phyloP scores from a whole-genome alignment of 106 monocot species.

The Allium sativum region DNA sequence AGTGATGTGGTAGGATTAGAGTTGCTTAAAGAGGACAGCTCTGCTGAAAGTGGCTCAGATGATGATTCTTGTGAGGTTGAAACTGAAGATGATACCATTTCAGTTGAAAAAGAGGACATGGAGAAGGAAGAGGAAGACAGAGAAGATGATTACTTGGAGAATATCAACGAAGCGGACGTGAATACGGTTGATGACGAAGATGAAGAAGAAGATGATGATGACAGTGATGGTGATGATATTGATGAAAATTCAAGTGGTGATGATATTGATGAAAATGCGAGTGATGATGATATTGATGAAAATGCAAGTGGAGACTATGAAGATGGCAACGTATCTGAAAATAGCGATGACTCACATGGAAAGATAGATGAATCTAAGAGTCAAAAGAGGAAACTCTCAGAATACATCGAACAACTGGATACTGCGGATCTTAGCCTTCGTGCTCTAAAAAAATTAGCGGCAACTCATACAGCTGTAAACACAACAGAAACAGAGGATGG shows the following conservation, averaged over 20 bases:
- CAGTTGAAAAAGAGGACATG: slow-evolving; percentile 6
- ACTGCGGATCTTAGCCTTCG: slow-evolving; percentile 67
- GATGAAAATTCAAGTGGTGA: slow-evolving; percentile 9
- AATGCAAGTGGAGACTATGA: neutral
- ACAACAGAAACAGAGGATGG: slow-evolving; percentile 31
- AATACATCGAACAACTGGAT: slow-evolving; percentile 38
- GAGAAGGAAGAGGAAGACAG: slow-evolving; percentile 15
- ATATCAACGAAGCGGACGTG: slow-evolving; percentile 7
- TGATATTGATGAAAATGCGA: slow-evolving; percentile 7
- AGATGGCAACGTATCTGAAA: slow-evolving; percentile 16
- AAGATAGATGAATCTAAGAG: slow-evolving; percentile 16
- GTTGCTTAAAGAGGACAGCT: slow-evolving; percentile 43
- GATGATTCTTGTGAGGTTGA: slow-evolving; percentile 27
- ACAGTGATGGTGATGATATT: slow-evolving; percentile 10
- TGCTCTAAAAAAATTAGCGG: slow-evolving; percentile 65
- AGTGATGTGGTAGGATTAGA: slow-evolving; percentile 66
- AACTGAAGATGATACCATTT: neutral
- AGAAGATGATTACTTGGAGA: slow-evolving; percentile 3
- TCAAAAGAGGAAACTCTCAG: slow-evolving; percentile 59
- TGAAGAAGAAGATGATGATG: slow-evolving; percentile 12
- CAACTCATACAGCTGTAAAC: slow-evolving; percentile 15
- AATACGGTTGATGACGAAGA: neutral
- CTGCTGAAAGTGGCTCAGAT: slow-evolving; percentile 11
- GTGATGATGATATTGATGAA: slow-evolving; percentile 9
- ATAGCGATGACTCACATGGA: slow-evolving; percentile 22